Conservation (phyloP, 306 rosid species). For the Heteromeles arbutifolia region DNA sequence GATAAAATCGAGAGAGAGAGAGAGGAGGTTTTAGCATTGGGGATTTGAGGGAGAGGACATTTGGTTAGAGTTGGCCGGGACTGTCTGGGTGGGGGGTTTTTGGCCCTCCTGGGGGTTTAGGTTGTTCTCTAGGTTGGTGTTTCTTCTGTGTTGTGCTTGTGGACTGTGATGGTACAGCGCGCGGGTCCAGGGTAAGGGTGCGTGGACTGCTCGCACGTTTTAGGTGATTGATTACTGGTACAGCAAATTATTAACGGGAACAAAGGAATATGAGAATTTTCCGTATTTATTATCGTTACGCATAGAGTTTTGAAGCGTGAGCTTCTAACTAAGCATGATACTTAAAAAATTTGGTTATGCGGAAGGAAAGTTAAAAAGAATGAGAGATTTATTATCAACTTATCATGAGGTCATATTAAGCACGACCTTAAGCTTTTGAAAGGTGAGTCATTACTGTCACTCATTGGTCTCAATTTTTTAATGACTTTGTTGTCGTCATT, state of each 20-base stretch:
- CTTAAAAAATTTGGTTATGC: no score
- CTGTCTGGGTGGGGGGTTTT: not conserved
- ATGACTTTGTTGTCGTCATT: no score
- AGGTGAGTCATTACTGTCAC: no score
- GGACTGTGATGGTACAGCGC: not conserved
- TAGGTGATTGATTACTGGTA: not conserved
- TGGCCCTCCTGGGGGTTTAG: not conserved
- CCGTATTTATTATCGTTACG: no score
- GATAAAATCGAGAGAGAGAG: not conserved
- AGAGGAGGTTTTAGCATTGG: not conserved
- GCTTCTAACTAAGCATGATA: no score
- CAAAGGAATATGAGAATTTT: not conserved
- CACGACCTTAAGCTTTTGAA: no score
- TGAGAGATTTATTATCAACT: no score
- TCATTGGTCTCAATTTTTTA: no score
- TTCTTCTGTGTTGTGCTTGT: not conserved
- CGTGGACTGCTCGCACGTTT: slow-evolving; percentile 3
- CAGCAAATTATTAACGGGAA: no score
- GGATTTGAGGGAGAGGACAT: slow-evolving; percentile 1
- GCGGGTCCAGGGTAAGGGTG: slow-evolving; percentile 10
- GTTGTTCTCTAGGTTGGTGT: slow-evolving; percentile 2
- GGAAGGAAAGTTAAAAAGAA: no score
- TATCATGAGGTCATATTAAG: no score
- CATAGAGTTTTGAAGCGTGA: no score
- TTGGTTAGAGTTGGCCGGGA: not conserved